A percentile compares a stretch with the other conserved stretches of the same genome.
These are phyloP conservation scores for Plasmodium cynomolgi DNA, from an alignment of 169 alveolate genomes.

Conservation along the genomic window DNA sequence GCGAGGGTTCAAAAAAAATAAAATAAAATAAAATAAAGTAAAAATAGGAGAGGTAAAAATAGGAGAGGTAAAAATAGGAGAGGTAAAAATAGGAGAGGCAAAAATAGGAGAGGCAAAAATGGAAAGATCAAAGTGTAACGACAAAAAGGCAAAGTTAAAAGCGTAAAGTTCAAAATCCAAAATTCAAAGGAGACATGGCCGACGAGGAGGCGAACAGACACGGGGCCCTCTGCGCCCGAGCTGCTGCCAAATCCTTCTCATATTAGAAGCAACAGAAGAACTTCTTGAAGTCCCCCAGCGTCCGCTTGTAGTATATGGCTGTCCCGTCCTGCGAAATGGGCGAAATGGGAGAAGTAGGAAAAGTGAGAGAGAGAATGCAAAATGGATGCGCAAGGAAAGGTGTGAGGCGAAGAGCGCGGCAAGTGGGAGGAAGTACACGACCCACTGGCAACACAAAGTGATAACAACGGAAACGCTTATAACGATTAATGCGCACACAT, in stretches of 20 bases:
- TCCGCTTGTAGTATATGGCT: slow-evolving; percentile 61
- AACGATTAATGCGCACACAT: neutral
- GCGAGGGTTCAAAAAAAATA: neutral
- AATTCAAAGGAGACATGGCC: neutral
- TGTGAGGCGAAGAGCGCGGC: neutral
- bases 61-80: neutral
- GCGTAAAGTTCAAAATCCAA: neutral
- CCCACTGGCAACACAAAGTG: neutral
- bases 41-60: neutral
- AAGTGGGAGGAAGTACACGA: neutral
- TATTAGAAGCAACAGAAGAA: slow-evolving; percentile 34
- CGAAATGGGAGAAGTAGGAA: neutral
- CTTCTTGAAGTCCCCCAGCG: slow-evolving; percentile 27
- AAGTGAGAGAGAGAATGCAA: neutral
- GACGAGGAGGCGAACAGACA: neutral
- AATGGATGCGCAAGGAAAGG: neutral
- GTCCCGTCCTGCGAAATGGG: slow-evolving; percentile 64
- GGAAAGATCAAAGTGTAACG: neutral
- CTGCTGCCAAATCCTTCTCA: neutral
- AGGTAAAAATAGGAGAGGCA: neutral
- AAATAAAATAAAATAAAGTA: neutral
- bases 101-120: neutral
- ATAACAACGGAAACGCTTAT: neutral
- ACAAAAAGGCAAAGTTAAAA: neutral
- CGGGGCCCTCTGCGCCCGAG: neutral